Percentiles rank a stretch among this genome's conserved stretches.
These are phyloP conservation scores for Phytophthora sansomeana DNA, from an alignment of 352 stramenopile species.

Conservation along the genomic window DNA sequence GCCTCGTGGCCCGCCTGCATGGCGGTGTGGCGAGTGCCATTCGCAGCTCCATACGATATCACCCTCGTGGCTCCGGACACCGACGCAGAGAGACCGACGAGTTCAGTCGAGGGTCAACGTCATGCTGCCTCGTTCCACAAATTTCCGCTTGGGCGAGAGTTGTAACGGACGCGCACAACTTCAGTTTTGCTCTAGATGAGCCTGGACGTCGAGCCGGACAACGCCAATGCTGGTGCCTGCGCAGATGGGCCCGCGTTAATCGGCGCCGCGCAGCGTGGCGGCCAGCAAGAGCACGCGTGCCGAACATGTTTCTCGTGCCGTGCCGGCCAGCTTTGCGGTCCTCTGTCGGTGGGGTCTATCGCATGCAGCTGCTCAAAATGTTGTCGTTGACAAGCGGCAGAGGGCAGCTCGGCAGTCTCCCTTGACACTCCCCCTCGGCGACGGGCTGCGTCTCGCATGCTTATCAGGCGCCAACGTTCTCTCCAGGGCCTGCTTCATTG, in stretches of 20 bases:
- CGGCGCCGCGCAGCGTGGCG: background rate
- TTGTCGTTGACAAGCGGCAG: conserved; percentile 18
- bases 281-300: background rate
- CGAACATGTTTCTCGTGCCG: conserved; percentile 15
- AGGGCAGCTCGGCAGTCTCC: background rate
- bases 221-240: too few species aligned
- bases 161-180: conserved; percentile 1
- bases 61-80: background rate
- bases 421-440: background rate
- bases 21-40: background rate
- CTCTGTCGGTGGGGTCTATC: background rate
- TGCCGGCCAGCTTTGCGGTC: conserved; percentile 8
- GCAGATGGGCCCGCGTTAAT: background rate
- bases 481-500: background rate
- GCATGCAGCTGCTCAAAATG: conserved; percentile 27
- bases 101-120: background rate
- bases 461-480: background rate
- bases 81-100: background rate
- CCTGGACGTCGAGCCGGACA: too few species aligned
- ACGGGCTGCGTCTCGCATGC: conserved; percentile 1
- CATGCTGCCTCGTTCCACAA: conserved; percentile 1
- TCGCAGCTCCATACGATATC: background rate
- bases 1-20: background rate
- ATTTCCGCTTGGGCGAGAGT: background rate
- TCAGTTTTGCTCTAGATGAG: background rate